phyloP scores from a whole-genome alignment of 2,329 filamentous ascomycete genomes.

The Alternaria brassicae region DNA sequence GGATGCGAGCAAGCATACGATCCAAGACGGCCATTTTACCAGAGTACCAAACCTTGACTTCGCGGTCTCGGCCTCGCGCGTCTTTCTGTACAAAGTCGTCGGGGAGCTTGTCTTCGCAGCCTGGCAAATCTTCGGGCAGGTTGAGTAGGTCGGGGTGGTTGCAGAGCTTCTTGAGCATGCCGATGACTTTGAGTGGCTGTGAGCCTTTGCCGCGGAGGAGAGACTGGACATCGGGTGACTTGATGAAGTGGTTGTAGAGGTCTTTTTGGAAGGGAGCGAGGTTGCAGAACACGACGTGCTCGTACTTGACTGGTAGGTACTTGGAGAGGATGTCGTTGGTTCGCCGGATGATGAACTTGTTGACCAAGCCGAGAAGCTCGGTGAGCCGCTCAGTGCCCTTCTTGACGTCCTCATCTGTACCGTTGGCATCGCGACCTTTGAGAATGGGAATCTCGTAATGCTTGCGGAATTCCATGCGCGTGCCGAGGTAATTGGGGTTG shows the following conservation, averaged over 20 bases:
- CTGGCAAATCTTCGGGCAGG: constrained; percentile 81
- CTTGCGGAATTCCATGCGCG: constrained; percentile 89
- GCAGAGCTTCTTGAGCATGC: constrained; percentile 96
- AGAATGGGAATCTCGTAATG: constrained; percentile 92
- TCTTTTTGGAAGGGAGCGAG: constrained; percentile 90
- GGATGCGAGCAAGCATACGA: constrained; percentile 94
- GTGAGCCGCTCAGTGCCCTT: constrained; percentile 82
- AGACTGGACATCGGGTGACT: constrained; percentile 91
- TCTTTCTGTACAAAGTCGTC: constrained; percentile 91
- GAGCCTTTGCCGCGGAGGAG: constrained; percentile 92
- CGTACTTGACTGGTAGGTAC: constrained; percentile 97
- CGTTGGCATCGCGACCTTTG: constrained; percentile 87
- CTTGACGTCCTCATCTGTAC: constrained; percentile 79
- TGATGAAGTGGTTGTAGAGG: constrained; percentile 96
- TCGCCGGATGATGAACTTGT: constrained; percentile 97
- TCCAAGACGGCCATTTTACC: constrained; percentile 99
- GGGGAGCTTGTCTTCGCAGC: constrained; percentile 81
- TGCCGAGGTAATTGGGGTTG: constrained; percentile 90
- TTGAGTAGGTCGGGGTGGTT: constrained; percentile 95
- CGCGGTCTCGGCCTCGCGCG: constrained; percentile 83
- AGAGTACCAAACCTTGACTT: constrained; percentile 94
- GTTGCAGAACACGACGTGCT: constrained; percentile 98
- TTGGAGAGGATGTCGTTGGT: constrained; percentile 99
- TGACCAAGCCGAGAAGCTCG: constrained; percentile 84
- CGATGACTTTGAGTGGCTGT: constrained; percentile 95